Conservation (phyloP, 495 filamentous ascomycete genomes). For the Xylaria acuta region DNA sequence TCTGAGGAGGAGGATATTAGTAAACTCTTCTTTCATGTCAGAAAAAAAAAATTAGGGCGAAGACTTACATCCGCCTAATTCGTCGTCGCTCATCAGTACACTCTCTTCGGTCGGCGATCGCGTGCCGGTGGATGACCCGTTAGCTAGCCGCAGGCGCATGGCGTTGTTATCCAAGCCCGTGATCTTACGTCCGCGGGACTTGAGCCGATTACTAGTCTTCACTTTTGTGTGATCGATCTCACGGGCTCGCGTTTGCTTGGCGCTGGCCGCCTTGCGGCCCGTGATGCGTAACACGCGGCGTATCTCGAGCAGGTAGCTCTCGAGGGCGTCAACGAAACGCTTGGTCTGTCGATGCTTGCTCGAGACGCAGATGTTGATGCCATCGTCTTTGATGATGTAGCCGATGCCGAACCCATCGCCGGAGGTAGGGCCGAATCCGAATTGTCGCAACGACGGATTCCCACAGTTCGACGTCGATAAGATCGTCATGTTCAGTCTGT, state of each 20-base stretch:
- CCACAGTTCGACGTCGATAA: slow-evolving; percentile 98
- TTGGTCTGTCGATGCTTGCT: slow-evolving; percentile 93
- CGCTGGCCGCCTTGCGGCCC: slow-evolving; percentile 52
- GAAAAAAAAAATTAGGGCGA: neutral
- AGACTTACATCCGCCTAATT: slow-evolving; percentile 88
- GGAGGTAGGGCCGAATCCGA: slow-evolving; percentile 94
- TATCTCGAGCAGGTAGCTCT: slow-evolving; percentile 89
- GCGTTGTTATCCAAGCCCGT: slow-evolving; percentile 42
- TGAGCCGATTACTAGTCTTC: slow-evolving; percentile 44
- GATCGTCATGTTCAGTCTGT: slow-evolving; percentile 92
- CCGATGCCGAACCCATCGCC: slow-evolving; percentile 97
- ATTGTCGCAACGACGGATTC: slow-evolving; percentile 94
- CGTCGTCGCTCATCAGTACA: slow-evolving; percentile 78
- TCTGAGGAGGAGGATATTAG: slow-evolving; percentile 59
- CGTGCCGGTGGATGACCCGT: slow-evolving; percentile 48
- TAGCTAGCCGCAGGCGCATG: slow-evolving; percentile 51
- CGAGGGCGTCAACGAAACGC: slow-evolving; percentile 86
- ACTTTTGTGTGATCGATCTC: slow-evolving; percentile 49
- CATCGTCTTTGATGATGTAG: slow-evolving; percentile 98
- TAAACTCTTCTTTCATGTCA: slow-evolving; percentile 17
- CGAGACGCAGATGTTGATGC: slow-evolving; percentile 87
- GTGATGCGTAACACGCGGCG: slow-evolving; percentile 77
- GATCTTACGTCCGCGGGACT: slow-evolving; percentile 65
- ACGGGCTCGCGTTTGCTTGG: slow-evolving; percentile 47
- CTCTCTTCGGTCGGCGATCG: slow-evolving; percentile 62